phyloP scores from a whole-genome alignment of 176 grass and related monocot species.

The Puccinellia tenuiflora region DNA sequence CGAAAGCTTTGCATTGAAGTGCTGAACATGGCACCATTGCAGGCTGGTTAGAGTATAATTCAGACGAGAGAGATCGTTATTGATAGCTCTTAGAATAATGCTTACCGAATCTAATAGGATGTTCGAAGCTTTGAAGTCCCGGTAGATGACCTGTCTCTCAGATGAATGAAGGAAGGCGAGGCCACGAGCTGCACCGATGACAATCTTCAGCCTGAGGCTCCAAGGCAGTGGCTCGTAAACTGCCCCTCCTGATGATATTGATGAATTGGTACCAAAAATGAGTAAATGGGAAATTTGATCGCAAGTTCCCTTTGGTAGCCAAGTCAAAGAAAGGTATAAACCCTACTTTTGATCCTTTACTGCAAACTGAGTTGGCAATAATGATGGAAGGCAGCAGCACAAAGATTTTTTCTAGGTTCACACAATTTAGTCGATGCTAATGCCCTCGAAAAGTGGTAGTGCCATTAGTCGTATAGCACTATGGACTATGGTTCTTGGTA shows the following conservation, averaged over 20 bases:
- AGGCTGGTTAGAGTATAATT: background rate
- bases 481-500: conserved; percentile 31
- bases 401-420: conserved; percentile 23
- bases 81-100: background rate
- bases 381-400: conserved; percentile 31
- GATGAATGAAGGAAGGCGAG: conserved; percentile 88
- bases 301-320: background rate
- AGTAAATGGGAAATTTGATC: conserved; percentile 13
- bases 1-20: conserved; percentile 76
- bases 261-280: background rate
- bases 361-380: background rate
- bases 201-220: conserved; percentile 82
- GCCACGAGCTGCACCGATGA: conserved; percentile 85
- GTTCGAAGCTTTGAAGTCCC: conserved; percentile 91
- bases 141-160: conserved; percentile 77
- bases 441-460: conserved; percentile 26
- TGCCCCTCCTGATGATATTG: conserved; percentile 42
- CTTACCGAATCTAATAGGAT: conserved; percentile 80
- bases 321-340: background rate
- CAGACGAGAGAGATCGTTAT: background rate
- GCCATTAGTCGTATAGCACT: conserved; percentile 45
- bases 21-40: conserved; percentile 30
- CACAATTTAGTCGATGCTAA: conserved; percentile 25
- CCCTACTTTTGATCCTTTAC: conserved; percentile 1
- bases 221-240: conserved; percentile 59